Evolutionary conservation across 257 asterid genomes (phyloP), one percentile per base, ranked within the genome.

Genomic region (Petunia secreta): DNA sequence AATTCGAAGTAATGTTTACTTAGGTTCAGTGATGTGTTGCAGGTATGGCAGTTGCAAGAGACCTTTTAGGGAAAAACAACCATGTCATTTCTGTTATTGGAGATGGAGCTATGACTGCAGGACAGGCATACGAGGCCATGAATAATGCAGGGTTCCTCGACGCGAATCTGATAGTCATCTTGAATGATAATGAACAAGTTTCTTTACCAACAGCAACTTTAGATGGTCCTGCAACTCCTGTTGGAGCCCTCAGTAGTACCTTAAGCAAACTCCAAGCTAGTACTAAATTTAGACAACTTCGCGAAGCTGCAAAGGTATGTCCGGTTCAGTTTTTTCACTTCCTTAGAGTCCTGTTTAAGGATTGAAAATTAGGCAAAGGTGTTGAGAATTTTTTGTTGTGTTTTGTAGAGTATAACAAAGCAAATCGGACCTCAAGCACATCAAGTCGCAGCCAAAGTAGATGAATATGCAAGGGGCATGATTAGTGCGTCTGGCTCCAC

Each of bases 71-170:
- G 14, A 91, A 90, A 86, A 79, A 86, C 9, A 90, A 93, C 88
- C 87, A 77, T 75, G 96, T 93, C 5, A 86, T 93, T 50, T 85
- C 94, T 1, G 91, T 93, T 52, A 91, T 93, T 6, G 94, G 98
- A 50, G 96, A 93, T 9, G 98, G 94, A 55, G 92, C 98, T 1
- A 91, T 90, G 93, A 93, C 94, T 1, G 98, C 95, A 55, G 98
- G 98, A 78, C 98, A 93, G 80, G 98, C 94, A 1, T 93, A 91
- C 6, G 98, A 93, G 87, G 98, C 98, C 37, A 87, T 93, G 98
- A 93, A 90, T 87, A 93, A 93, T 68, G 95, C 93, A 0, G 98
- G 98, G 0, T 93, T 88, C 69, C 91, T 93, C 3, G 98, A 93
- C 58, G 9, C 95, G 1, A 90, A 93, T 85, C 83, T 93, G 5